Percentiles rank a stretch among this genome's conserved stretches.
These are phyloP conservation scores for Phialocephala sp. DNA, from an alignment of 2,329 filamentous ascomycete genomes.

Conservation along the genomic window DNA sequence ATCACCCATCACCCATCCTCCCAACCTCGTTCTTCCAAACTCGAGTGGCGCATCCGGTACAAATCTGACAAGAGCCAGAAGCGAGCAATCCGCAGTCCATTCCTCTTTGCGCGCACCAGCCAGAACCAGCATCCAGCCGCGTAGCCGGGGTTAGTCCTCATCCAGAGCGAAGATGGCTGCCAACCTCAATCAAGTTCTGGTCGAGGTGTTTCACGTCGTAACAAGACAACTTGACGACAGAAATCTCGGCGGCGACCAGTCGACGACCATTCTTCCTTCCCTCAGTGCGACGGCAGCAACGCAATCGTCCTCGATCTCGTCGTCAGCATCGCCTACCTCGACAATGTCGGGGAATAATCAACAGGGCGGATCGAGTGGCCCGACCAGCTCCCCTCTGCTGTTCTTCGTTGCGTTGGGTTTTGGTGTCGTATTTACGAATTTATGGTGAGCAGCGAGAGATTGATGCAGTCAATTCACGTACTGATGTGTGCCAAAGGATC, in stretches of 20 bases:
- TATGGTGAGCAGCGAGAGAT: conserved; percentile 73
- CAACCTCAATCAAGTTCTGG: conserved; percentile 36
- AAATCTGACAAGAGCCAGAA: conserved; percentile 4
- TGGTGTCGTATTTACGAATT: conserved; percentile 96
- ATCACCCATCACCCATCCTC: conserved; percentile 2
- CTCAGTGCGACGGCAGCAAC: conserved; percentile 12
- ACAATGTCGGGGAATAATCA: conserved; percentile 32
- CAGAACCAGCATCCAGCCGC: conserved; percentile 16
- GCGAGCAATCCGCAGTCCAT: conserved; percentile 19
- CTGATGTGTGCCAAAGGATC: conserved; percentile 69
- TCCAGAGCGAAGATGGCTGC: conserved; percentile 32
- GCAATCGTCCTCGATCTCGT: conserved; percentile 20
- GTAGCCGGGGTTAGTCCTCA: conserved; percentile 7
- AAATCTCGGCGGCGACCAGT: conserved; percentile 27
- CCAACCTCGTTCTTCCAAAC: conserved; percentile 7
- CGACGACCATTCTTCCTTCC: conserved; percentile 25
- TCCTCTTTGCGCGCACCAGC: conserved; percentile 13
- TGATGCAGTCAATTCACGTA: conserved; percentile 29
- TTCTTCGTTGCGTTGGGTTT: conserved; percentile 98
- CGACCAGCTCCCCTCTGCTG: conserved; percentile 75
- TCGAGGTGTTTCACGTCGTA: conserved; percentile 30
- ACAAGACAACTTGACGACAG: conserved; percentile 28
- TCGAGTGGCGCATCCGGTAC: background rate
- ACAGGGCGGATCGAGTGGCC: conserved; percentile 42
- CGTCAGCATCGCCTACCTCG: conserved; percentile 22